phyloP scores from a whole-genome alignment of 306 rosid genomes.

The Acacia crassicarpa region DNA sequence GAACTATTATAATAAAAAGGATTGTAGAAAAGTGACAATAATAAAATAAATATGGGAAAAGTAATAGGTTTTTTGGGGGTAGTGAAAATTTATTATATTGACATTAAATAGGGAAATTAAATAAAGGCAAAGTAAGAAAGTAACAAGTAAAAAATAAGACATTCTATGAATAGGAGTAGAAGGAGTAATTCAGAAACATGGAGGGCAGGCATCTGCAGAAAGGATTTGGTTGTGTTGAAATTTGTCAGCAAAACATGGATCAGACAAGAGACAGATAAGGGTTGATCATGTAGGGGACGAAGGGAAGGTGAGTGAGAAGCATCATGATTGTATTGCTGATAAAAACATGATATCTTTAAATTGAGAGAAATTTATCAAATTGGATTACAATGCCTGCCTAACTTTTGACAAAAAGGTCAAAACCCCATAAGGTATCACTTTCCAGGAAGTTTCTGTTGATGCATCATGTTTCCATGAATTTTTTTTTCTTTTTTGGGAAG shows the following conservation, averaged over 20 bases:
- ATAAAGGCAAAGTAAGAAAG: no score
- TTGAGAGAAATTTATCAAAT: neutral
- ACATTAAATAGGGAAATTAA: no score
- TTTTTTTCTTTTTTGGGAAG: neutral
- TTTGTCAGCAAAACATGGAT: conserved; percentile 6
- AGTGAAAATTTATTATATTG: no score
- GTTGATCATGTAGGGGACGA: neutral
- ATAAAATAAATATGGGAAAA: no score
- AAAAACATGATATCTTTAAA: neutral
- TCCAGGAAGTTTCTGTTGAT: neutral
- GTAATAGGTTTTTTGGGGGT: no score
- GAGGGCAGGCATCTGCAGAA: neutral
- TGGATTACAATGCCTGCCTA: neutral
- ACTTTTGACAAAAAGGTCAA: neutral
- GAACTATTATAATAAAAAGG: no score
- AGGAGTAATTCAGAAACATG: neutral
- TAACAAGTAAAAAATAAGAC: no score
- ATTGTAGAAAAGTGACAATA: no score
- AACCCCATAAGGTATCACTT: neutral
- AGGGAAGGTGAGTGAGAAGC: neutral
- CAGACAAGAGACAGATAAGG: conserved; percentile 32
- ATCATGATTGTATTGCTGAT: neutral
- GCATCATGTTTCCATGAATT: neutral
- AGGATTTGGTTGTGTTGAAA: conserved; percentile 20
- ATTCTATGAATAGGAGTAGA: no score